Conservation (phyloP, 1,284 basidiomycete genomes). For the Vanrija sp. region DNA sequence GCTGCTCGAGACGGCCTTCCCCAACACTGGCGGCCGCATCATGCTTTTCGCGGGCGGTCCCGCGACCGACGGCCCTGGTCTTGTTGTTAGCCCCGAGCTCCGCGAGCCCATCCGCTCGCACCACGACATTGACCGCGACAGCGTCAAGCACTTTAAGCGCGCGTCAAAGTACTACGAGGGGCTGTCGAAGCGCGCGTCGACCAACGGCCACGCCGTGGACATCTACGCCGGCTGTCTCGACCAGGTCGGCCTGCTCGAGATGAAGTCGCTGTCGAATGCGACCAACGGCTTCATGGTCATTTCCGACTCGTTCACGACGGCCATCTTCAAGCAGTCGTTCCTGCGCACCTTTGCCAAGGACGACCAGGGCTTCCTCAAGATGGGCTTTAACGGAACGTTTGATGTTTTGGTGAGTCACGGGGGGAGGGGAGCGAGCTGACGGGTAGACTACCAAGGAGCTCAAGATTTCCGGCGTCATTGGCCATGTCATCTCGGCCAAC, state of each 20-base stretch:
- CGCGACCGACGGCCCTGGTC: conserved; percentile 93
- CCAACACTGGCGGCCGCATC: conserved; percentile 91
- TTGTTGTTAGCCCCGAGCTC: conserved; percentile 93
- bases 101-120: conserved; percentile 98
- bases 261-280: conserved; percentile 91
- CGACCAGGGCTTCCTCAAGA: conserved; percentile 83
- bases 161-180: conserved; percentile 97
- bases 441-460: conserved; percentile 93
- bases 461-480: conserved; percentile 96
- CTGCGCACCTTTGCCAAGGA: conserved; percentile 91
- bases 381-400: conserved; percentile 99
- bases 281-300: conserved; percentile 96
- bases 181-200: conserved; percentile 87
- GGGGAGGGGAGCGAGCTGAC: conserved; percentile 51
- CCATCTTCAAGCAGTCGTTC: conserved; percentile 99
- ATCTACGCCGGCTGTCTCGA: conserved; percentile 96
- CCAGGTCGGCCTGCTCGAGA: conserved; percentile 95
- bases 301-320: conserved; percentile 95
- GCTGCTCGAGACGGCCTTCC: conserved; percentile 68
- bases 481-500: conserved; percentile 93
- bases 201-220: conserved; percentile 93
- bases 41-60: conserved; percentile 97
- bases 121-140: conserved; percentile 97
- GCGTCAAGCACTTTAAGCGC: conserved; percentile 95
- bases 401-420: conserved; percentile 64